Evolutionary conservation across 108 stramenopile genomes (phyloP).

Genomic region (Stephanodiscus minutulus): DNA sequence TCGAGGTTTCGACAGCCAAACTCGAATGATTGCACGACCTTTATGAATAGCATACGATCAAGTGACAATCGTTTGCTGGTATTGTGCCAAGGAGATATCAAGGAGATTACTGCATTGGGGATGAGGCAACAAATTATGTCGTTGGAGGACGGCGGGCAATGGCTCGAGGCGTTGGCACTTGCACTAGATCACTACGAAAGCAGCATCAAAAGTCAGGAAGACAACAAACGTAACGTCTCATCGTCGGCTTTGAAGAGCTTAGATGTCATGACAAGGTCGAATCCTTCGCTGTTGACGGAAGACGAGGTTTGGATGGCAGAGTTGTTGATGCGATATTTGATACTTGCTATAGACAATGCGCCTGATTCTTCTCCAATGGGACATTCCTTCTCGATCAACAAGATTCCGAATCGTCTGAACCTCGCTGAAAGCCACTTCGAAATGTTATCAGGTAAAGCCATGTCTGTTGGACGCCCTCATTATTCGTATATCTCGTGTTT

Average conservation of each 20-base stretch:
- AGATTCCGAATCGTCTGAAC: slow-evolving; percentile 44
- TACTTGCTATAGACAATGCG: slow-evolving; percentile 90
- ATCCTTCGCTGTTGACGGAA: slow-evolving; percentile 52
- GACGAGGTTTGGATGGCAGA: slow-evolving; percentile 88
- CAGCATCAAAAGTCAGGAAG: slow-evolving; percentile 72
- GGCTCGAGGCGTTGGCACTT: slow-evolving; percentile 92
- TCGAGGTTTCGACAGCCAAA: slow-evolving; percentile 7
- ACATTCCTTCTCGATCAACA: slow-evolving; percentile 26
- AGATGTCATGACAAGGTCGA: slow-evolving; percentile 10
- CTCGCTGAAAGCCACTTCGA: slow-evolving; percentile 89
- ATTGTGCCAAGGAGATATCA: slow-evolving; percentile 76
- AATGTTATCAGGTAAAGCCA: slow-evolving; percentile 77
- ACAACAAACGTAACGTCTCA: slow-evolving; percentile 53
- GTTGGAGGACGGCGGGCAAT: slow-evolving; percentile 90
- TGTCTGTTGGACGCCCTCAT: background rate
- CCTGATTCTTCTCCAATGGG: slow-evolving; percentile 54
- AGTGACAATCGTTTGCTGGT: slow-evolving; percentile 75
- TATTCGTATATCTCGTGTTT: background rate
- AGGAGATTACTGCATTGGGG: slow-evolving; percentile 64
- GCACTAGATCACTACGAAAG: slow-evolving; percentile 88
- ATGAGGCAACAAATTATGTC: slow-evolving; percentile 63
- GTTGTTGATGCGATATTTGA: slow-evolving; percentile 83
- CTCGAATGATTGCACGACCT: slow-evolving; percentile 51
- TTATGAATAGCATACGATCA: slow-evolving; percentile 78
- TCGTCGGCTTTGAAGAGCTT: slow-evolving; percentile 6